A percentile compares a stretch with the other conserved stretches of the same genome.
These are phyloP conservation scores for Ganoderma leucocontextum DNA, from an alignment of 1,284 basidiomycete species.

Conservation along the genomic window DNA sequence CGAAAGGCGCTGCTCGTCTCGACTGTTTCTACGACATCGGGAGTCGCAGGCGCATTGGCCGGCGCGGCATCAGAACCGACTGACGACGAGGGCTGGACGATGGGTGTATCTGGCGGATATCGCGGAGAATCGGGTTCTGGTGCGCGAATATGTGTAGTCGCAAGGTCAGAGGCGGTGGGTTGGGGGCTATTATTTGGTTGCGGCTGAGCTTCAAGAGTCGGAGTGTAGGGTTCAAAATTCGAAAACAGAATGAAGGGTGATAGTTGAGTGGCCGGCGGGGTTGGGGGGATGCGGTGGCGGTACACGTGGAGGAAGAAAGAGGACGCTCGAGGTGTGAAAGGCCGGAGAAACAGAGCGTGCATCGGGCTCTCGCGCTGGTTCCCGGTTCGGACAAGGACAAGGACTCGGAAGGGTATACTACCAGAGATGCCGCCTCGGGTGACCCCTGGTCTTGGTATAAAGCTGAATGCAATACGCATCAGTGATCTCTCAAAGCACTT, in stretches of 20 bases:
- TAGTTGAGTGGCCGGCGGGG: neutral
- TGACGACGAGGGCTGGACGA: no score
- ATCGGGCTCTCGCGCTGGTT: neutral
- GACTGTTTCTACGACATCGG: neutral
- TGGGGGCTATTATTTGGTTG: no score
- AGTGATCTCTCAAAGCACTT: neutral
- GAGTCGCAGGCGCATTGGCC: neutral
- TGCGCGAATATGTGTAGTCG: neutral
- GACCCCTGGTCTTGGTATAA: neutral
- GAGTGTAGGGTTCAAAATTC: no score
- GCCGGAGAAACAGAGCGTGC: neutral
- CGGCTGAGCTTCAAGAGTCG: neutral
- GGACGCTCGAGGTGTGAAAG: neutral
- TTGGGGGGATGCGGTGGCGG: neutral
- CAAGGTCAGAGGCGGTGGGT: neutral
- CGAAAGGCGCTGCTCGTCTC: no score
- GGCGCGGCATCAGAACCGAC: neutral
- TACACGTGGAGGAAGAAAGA: no score
- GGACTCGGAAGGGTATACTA: neutral
- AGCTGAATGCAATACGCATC: neutral
- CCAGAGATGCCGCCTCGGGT: neutral
- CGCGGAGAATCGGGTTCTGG: neutral
- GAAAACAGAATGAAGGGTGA: neutral
- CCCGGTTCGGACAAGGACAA: neutral
- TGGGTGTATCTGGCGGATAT: neutral